Percentiles rank a stretch among this genome's conserved stretches.
phyloP scores from a whole-genome alignment of 306 rosid species.

The Malus domestica region DNA sequence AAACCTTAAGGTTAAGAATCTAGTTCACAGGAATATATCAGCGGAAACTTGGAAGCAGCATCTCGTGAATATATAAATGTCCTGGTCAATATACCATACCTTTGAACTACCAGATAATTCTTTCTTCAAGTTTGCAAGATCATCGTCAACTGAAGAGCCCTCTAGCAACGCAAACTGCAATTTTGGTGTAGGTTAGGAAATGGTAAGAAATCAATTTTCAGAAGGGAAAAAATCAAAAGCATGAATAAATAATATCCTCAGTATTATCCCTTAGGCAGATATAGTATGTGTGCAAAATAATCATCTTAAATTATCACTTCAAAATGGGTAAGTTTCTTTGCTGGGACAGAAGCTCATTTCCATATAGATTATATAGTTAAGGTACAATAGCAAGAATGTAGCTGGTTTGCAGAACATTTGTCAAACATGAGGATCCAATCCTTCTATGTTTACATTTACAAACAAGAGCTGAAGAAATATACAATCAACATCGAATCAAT shows the following conservation, averaged over 20 bases:
- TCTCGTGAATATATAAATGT: neutral
- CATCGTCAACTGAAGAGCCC: conserved; percentile 70
- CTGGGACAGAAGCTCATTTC: neutral
- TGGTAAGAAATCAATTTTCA: neutral
- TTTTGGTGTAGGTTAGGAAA: neutral
- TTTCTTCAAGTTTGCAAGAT: conserved; percentile 38
- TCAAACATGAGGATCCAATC: neutral
- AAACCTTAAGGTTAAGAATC: neutral
- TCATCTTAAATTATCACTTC: neutral
- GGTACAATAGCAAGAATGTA: neutral
- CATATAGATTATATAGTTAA: neutral
- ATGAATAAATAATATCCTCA: neutral
- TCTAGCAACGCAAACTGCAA: neutral
- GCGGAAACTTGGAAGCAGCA: neutral
- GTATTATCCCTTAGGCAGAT: neutral
- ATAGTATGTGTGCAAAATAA: neutral
- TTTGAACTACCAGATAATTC: conserved; percentile 62
- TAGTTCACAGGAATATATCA: neutral
- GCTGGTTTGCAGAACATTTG: neutral
- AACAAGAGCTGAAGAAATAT: neutral
- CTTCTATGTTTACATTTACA: neutral
- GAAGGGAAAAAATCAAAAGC: neutral
- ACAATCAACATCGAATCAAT: neutral
- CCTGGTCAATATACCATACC: conserved; percentile 28
- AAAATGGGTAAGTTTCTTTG: neutral